Conservation (phyloP, 805 yeast species). For the Myxozyma melibiosi region DNA sequence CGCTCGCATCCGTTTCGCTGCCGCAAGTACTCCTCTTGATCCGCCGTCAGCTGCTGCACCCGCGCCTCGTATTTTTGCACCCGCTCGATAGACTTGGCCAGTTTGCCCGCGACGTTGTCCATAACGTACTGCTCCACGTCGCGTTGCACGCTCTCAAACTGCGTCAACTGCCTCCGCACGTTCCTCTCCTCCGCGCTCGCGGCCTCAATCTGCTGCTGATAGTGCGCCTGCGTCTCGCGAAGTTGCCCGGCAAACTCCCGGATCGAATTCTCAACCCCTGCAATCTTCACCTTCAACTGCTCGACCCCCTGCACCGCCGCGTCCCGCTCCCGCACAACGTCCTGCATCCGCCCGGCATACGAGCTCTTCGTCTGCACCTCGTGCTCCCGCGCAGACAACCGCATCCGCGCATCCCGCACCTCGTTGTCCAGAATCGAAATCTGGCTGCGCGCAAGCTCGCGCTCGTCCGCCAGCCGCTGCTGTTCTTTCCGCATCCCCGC, state of each 20-base stretch:
- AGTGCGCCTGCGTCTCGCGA: constrained; percentile 9
- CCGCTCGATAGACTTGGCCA: constrained; percentile 44
- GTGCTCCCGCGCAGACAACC: constrained; percentile 56
- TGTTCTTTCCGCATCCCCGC: constrained; percentile 47
- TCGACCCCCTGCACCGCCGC: constrained; percentile 37
- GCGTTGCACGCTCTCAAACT: constrained; percentile 14
- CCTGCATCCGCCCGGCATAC: constrained; percentile 12
- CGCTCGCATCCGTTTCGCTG: constrained; percentile 39
- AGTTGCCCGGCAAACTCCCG: constrained; percentile 6
- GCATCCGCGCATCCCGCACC: constrained; percentile 56
- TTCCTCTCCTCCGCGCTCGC: constrained; percentile 6
- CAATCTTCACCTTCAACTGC: constrained; percentile 41
- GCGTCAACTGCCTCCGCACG: constrained; percentile 3
- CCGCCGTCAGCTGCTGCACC: constrained; percentile 33
- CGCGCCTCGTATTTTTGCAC: constrained; percentile 37
- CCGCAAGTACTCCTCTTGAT: constrained; percentile 34
- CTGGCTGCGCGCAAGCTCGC: constrained; percentile 51
- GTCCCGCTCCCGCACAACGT: constrained; percentile 42
- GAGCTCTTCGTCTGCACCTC: constrained; percentile 52
- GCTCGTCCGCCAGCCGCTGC: constrained; percentile 45
- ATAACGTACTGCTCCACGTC: background rate
- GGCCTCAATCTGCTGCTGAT: constrained; percentile 28
- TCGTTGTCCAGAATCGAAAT: constrained; percentile 51
- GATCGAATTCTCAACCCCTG: constrained; percentile 10
- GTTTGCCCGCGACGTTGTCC: constrained; percentile 15